Evolutionary conservation across 2,329 filamentous ascomycete genomes (phyloP).

Genomic region (Pyricularia sp.): DNA sequence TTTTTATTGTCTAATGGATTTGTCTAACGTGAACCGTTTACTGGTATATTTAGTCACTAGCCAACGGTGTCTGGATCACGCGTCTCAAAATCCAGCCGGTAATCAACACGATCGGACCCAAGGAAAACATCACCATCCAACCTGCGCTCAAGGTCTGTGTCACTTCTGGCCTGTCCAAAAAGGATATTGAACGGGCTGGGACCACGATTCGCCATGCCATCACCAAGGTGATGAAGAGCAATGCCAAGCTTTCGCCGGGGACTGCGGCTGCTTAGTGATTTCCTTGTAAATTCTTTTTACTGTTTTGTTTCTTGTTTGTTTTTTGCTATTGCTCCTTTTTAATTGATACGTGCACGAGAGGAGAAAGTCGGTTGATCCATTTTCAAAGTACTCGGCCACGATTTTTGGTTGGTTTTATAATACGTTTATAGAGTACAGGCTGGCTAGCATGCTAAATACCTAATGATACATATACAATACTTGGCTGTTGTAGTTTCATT

Average conservation of each 20-base stretch:
- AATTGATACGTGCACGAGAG: not conserved
- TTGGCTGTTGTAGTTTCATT: not conserved
- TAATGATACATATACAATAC: not conserved
- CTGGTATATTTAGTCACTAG: conserved; percentile 45
- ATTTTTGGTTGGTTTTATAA: not conserved
- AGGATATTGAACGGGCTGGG: conserved; percentile 91
- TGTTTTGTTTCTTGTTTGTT: not conserved
- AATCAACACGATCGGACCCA: conserved; percentile 46
- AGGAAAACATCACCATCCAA: conserved; percentile 57
- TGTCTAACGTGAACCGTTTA: not conserved
- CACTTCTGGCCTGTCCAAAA: conserved; percentile 76
- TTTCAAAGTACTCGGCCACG: not conserved
- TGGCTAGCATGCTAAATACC: not conserved
- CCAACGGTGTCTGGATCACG: conserved; percentile 82
- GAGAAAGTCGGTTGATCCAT: not conserved
- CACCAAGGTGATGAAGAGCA: conserved; percentile 73
- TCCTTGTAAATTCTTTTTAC: not conserved
- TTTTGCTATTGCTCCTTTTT: not conserved
- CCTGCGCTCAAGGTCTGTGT: conserved; percentile 87
- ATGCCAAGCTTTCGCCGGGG: conserved; percentile 16
- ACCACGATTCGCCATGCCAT: conserved; percentile 80
- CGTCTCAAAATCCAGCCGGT: conserved; percentile 69
- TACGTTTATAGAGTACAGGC: not conserved
- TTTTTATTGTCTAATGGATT: not conserved
- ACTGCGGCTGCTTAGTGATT: not conserved